These are phyloP conservation scores for Candida gigantensis DNA, from an alignment of 1,139 yeast species.

Conservation along the genomic window DNA sequence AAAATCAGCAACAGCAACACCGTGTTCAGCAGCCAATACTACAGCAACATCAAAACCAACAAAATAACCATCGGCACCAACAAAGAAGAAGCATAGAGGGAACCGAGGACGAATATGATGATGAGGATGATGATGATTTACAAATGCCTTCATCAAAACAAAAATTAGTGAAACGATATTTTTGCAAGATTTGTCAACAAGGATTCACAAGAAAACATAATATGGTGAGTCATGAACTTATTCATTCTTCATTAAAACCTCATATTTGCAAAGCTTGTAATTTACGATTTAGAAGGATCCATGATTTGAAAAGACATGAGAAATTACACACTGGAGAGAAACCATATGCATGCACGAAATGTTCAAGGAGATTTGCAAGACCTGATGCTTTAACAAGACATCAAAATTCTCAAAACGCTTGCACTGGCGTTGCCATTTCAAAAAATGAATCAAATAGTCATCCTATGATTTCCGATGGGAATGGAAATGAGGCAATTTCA, in stretches of 20 bases:
- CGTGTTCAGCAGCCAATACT: not conserved
- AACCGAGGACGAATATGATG: no score
- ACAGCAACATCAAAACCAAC: not conserved
- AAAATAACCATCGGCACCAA: not conserved
- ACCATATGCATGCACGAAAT: constrained; percentile 62
- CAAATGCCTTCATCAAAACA: constrained; percentile 6
- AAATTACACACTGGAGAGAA: constrained; percentile 77
- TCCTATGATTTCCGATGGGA: no score
- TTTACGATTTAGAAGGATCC: constrained; percentile 66
- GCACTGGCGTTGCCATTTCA: constrained; percentile 22
- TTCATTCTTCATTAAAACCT: constrained; percentile 68
- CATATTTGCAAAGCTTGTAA: constrained; percentile 67
- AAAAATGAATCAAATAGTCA: not conserved
- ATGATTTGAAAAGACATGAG: constrained; percentile 75
- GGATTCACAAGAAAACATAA: constrained; percentile 72
- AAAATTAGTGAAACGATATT: constrained; percentile 31
- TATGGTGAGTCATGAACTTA: constrained; percentile 69
- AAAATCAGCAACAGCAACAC: no score
- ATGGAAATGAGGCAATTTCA: no score
- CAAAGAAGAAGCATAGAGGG: no score
- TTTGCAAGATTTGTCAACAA: constrained; percentile 61
- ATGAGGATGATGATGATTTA: not conserved
- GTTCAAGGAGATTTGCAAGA: constrained; percentile 71
- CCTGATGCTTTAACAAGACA: constrained; percentile 76
- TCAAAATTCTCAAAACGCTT: constrained; percentile 48